Conservation (phyloP, 805 yeast species). For the Saccharomycopsis lassenensis region DNA sequence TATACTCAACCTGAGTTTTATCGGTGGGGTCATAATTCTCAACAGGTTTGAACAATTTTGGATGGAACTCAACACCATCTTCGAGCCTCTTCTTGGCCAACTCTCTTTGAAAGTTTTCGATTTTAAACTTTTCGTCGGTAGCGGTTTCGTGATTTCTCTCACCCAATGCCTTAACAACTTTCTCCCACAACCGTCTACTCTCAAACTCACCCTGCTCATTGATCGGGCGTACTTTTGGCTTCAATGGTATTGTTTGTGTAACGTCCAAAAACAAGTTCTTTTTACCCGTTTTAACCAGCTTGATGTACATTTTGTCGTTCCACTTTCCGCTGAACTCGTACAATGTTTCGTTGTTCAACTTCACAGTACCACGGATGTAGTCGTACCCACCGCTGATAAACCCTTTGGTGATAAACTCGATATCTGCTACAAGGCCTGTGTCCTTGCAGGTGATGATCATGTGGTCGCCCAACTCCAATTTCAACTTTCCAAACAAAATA, state of each 20-base stretch:
- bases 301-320: conserved; percentile 76
- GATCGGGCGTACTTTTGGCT: conserved; percentile 68
- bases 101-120: conserved; percentile 79
- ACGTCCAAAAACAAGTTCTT: conserved; percentile 52
- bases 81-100: conserved; percentile 64
- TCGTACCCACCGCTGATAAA: conserved; percentile 88
- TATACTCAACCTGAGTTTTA: conserved; percentile 45
- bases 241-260: conserved; percentile 34
- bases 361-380: conserved; percentile 68
- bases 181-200: conserved; percentile 73
- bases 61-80: conserved; percentile 71
- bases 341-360: conserved; percentile 42
- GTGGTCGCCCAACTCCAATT: conserved; percentile 88
- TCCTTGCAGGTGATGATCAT: conserved; percentile 59
- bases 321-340: conserved; percentile 81
- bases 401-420: conserved; percentile 93
- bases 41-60: conserved; percentile 56
- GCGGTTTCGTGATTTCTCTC: conserved; percentile 71
- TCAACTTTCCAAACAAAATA: conserved; percentile 79
- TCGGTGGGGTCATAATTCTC: conserved; percentile 24
- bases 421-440: conserved; percentile 55
- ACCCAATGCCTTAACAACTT: conserved; percentile 74
- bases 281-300: conserved; percentile 37
- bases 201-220: conserved; percentile 74
- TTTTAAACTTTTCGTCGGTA: conserved; percentile 76